Evolutionary conservation across 208 protist genomes (phyloP).

Genomic region (Acanthamoeba castellanii): DNA sequence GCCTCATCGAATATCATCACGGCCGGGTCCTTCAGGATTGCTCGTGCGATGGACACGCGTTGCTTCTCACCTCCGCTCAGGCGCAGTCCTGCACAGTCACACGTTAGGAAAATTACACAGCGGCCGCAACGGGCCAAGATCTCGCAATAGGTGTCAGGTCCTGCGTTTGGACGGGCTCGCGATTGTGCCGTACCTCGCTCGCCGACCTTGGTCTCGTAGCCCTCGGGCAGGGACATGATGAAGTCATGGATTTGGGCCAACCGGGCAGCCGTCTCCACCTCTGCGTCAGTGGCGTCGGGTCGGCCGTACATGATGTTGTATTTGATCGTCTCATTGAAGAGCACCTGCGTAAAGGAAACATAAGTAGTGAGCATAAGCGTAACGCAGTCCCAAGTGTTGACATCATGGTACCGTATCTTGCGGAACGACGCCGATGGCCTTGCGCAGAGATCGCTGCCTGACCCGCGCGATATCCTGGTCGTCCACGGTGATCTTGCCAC

Average conservation of each 20-base stretch:
- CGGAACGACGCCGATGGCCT: conserved; percentile 80
- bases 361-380: background rate
- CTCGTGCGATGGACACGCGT: conserved; percentile 89
- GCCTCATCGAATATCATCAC: conserved; percentile 91
- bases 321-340: conserved; percentile 82
- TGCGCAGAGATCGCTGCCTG: conserved; percentile 63
- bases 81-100: background rate
- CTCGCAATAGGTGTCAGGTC: too few species aligned
- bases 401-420: conserved; percentile 75
- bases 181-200: conserved; percentile 86
- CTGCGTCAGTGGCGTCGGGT: conserved; percentile 20
- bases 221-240: conserved; percentile 83
- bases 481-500: conserved; percentile 80
- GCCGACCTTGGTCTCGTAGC: conserved; percentile 89
- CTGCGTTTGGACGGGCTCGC: background rate
- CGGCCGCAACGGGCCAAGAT: too few species aligned
- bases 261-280: conserved; percentile 78
- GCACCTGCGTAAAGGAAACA: conserved; percentile 5
- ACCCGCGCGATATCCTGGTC: conserved; percentile 76
- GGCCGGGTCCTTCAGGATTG: conserved; percentile 84
- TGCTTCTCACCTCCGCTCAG: conserved; percentile 90
- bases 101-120: background rate
- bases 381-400: background rate
- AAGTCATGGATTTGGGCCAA: conserved; percentile 84
- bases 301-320: conserved; percentile 72